These are phyloP conservation scores for Meyerozyma athensensis DNA, from an alignment of 1,139 yeast genomes.

Conservation along the genomic window DNA sequence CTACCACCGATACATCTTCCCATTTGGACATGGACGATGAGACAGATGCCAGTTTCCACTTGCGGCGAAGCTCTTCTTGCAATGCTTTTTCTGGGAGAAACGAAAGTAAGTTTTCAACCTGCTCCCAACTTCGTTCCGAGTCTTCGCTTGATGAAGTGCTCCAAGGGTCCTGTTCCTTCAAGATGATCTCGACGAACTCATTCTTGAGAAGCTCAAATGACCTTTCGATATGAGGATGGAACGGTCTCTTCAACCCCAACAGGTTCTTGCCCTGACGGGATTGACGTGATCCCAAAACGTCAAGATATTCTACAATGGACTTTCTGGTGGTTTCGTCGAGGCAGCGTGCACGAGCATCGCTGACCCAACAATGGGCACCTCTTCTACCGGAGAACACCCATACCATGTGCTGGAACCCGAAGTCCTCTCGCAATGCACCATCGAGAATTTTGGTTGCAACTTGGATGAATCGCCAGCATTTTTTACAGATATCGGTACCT, in stretches of 20 bases:
- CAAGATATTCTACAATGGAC: conserved; percentile 79
- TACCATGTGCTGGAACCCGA: conserved; percentile 78
- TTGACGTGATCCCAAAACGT: conserved; percentile 58
- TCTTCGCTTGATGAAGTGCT: conserved; percentile 20
- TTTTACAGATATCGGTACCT: conserved; percentile 76
- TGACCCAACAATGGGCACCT: conserved; percentile 99
- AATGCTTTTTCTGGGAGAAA: conserved; percentile 59
- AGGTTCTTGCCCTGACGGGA: conserved; percentile 33
- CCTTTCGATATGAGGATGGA: conserved; percentile 82
- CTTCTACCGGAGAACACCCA: conserved; percentile 99
- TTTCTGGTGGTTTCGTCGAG: conserved; percentile 71
- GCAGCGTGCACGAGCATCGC: conserved; percentile 75
- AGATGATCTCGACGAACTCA: conserved; percentile 59
- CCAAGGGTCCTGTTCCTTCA: conserved; percentile 87
- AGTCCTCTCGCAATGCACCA: conserved; percentile 71
- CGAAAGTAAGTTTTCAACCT: conserved; percentile 52
- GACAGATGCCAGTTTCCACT: conserved; percentile 33
- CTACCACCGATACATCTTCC: conserved; percentile 71
- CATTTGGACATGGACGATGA: conserved; percentile 56
- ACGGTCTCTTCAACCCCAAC: conserved; percentile 65
- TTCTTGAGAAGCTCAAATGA: conserved; percentile 64
- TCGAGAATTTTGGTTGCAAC: conserved; percentile 79
- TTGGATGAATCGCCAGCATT: conserved; percentile 94
- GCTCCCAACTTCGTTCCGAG: conserved; percentile 38
- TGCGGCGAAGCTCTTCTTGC: conserved; percentile 45